A percentile compares a stretch with the other conserved stretches of the same genome.
Conservation (phyloP, 306 rosid species). For the Gleditsia sinensis region DNA sequence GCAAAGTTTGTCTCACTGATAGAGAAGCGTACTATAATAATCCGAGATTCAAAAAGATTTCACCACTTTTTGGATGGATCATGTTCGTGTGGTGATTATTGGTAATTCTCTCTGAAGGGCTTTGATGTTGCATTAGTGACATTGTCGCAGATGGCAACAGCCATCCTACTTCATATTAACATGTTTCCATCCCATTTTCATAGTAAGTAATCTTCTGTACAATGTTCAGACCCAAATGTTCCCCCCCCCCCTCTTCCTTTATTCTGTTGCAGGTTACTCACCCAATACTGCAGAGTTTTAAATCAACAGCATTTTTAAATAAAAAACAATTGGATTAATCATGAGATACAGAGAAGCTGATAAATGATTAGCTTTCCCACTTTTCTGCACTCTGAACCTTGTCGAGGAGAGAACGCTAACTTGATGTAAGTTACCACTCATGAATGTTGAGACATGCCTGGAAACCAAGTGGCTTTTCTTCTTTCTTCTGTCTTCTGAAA, state of each 20-base stretch:
- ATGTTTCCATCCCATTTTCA: constrained; percentile 6
- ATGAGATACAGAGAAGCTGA: not conserved
- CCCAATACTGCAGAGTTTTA: not conserved
- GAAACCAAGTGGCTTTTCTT: not conserved
- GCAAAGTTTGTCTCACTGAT: constrained; percentile 59
- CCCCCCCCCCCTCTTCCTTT: not conserved
- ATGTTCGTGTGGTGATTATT: constrained; percentile 78
- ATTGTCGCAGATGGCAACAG: not conserved
- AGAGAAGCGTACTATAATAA: constrained; percentile 59
- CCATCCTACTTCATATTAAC: not conserved
- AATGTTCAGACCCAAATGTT: not conserved
- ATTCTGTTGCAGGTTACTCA: not conserved
- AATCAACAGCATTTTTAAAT: constrained; percentile 13
- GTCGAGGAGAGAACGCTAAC: not conserved
- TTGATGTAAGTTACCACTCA: not conserved
- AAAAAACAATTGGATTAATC: not conserved
- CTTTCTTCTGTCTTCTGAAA: not conserved
- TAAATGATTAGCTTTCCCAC: not conserved
- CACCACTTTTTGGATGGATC: constrained; percentile 66
- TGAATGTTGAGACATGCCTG: not conserved
- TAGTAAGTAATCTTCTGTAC: not conserved
- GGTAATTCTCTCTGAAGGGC: constrained; percentile 39
- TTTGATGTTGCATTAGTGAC: not conserved
- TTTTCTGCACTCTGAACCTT: too few species aligned
- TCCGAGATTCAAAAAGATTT: constrained; percentile 78